Percentiles rank a stretch among this genome's conserved stretches.
These are phyloP conservation scores for Eimeria nieschulzi DNA, from an alignment of 169 alveolate species.

Conservation along the genomic window DNA sequence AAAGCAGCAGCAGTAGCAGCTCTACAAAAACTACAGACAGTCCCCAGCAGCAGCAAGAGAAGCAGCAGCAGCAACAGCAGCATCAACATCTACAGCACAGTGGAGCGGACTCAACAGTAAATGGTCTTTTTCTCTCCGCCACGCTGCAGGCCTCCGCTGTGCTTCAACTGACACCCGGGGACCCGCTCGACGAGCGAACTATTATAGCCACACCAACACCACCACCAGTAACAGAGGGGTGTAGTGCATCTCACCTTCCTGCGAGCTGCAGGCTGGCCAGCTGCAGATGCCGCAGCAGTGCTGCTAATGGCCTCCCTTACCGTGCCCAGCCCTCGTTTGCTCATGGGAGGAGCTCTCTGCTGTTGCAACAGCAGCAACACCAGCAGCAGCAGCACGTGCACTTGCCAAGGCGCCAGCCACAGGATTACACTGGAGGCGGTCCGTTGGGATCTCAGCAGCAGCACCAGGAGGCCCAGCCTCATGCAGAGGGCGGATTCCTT, in stretches of 20 bases:
- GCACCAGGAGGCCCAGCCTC: neutral
- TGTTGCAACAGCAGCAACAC: constrained; percentile 21
- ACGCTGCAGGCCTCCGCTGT: constrained; percentile 46
- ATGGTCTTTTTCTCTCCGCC: constrained; percentile 13
- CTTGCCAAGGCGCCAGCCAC: too few relatives aligned
- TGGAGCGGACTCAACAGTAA: constrained; percentile 17
- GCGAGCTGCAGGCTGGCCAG: constrained; percentile 1
- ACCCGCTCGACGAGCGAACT: neutral
- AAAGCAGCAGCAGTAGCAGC: constrained; percentile 20
- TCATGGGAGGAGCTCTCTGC: constrained; percentile 17
- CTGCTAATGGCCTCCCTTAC: neutral
- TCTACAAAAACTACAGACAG: neutral
- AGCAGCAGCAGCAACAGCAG: constrained; percentile 22
- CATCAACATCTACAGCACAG: constrained; percentile 2
- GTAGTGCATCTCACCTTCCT: neutral
- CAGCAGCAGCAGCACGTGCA: neutral
- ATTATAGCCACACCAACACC: neutral
- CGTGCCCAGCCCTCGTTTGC: neutral
- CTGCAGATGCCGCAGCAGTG: constrained; percentile 32
- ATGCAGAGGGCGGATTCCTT: neutral
- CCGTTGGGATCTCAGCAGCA: neutral
- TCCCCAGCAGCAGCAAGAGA: constrained; percentile 38
- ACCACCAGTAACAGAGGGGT: constrained; percentile 31
- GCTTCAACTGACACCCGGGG: constrained; percentile 49
- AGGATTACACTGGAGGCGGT: too few relatives aligned